These are phyloP conservation scores for Malus sieversii DNA, from an alignment of 306 rosid genomes.

Conservation along the genomic window DNA sequence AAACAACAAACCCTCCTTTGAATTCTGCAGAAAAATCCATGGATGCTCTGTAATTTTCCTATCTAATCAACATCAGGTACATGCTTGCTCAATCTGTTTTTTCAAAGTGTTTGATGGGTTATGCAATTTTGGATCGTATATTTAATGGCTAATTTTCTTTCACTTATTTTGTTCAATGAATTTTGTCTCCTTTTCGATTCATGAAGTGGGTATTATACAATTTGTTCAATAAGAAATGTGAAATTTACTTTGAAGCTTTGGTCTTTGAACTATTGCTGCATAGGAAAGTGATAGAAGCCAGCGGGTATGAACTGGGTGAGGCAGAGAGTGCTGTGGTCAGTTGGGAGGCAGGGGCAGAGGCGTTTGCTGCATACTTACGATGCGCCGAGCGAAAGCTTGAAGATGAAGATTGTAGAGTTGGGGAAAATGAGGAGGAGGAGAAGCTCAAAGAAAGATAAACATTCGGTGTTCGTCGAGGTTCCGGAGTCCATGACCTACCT, in stretches of 20 bases:
- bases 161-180: background rate
- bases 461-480: conserved; percentile 56
- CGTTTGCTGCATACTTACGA: conserved; percentile 16
- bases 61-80: background rate
- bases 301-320: conserved; percentile 23
- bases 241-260: background rate
- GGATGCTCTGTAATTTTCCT: background rate
- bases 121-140: background rate
- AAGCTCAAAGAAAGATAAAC: conserved; percentile 25
- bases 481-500: conserved; percentile 64
- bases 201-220: background rate
- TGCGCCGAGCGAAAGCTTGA: conserved; percentile 36
- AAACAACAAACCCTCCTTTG: background rate
- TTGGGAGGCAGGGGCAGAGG: conserved; percentile 12
- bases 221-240: background rate
- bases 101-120: background rate
- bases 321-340: conserved; percentile 13
- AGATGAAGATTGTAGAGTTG: conserved; percentile 37
- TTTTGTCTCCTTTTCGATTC: background rate
- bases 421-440: conserved; percentile 42
- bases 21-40: background rate
- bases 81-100: background rate
- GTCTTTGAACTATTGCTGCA: background rate
- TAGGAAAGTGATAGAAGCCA: background rate
- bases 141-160: background rate